Conservation (phyloP, 768 basidiomycete species). For the Lactarius pseudohatsudake region DNA sequence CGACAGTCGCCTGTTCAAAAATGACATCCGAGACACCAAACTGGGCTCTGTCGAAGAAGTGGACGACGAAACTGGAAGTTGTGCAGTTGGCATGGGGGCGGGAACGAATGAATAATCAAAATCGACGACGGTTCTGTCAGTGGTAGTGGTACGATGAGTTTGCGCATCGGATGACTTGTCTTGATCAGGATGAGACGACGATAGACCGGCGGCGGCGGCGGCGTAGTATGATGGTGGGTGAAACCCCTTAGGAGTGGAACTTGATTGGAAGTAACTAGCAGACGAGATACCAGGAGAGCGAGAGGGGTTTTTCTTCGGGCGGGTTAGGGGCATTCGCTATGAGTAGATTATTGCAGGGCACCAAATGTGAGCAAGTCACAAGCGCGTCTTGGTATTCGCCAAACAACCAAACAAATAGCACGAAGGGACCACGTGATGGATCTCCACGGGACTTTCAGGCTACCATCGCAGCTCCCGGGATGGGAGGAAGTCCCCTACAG, state of each 20-base stretch:
- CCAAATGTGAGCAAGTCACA: background rate
- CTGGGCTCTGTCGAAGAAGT: conserved; percentile 26
- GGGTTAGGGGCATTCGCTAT: conserved; percentile 26
- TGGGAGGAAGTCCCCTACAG: background rate
- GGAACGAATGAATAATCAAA: conserved; percentile 10
- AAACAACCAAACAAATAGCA: conserved; percentile 27
- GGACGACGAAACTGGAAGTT: conserved; percentile 27
- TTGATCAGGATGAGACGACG: conserved; percentile 20
- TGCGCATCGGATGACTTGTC: conserved; percentile 1
- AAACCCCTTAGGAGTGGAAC: conserved; percentile 32
- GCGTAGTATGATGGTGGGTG: conserved; percentile 40
- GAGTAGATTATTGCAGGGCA: background rate
- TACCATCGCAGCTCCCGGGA: background rate
- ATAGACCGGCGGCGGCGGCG: conserved; percentile 37
- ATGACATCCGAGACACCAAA: conserved; percentile 26
- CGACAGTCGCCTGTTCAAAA: conserved; percentile 21
- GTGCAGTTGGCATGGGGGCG: conserved; percentile 18
- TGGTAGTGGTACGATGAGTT: background rate
- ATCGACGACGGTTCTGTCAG: background rate
- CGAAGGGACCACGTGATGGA: conserved; percentile 20
- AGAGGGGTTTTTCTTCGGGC: conserved; percentile 24
- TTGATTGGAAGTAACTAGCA: conserved; percentile 21
- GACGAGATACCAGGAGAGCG: conserved; percentile 28
- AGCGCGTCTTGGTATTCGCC: background rate
- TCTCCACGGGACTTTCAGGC: background rate